Evolutionary conservation across 306 rosid species (phyloP).

Genomic region (Lotus japonicus): DNA sequence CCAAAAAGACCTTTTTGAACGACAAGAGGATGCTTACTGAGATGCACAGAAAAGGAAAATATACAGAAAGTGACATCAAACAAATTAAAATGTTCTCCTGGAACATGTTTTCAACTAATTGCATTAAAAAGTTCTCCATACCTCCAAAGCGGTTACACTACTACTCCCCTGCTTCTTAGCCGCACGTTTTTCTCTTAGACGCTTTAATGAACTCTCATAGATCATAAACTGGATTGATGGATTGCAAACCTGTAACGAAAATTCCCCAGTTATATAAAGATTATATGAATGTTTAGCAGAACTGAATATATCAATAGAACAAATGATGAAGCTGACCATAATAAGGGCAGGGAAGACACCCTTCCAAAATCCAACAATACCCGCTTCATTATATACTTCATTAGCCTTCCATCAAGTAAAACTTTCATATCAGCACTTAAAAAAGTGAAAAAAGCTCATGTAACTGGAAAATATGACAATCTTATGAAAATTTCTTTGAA

Average conservation of each 20-base stretch:
- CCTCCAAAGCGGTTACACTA: conserved; percentile 61
- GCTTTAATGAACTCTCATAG: conserved; percentile 65
- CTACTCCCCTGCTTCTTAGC: conserved; percentile 40
- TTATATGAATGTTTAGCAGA: background rate
- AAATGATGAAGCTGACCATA: conserved; percentile 48
- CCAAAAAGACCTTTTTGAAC: conserved; percentile 50
- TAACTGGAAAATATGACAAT: background rate
- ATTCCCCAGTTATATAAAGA: conserved; percentile 4
- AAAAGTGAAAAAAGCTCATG: background rate
- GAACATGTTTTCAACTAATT: conserved; percentile 5
- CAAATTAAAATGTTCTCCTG: conserved; percentile 3
- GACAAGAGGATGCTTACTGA: conserved; percentile 15
- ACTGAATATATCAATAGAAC: conserved; percentile 7
- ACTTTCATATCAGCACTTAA: conserved; percentile 7
- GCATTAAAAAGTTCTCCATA: conserved; percentile 20
- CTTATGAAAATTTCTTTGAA: background rate
- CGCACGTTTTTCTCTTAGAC: conserved; percentile 45
- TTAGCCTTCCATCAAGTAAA: conserved; percentile 38
- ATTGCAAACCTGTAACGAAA: conserved; percentile 62
- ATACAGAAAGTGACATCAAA: conserved; percentile 7
- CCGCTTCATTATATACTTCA: conserved; percentile 62
- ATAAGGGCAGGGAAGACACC: conserved; percentile 81
- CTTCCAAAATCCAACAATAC: conserved; percentile 76
- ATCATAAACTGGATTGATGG: conserved; percentile 86
- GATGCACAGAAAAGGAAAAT: conserved; percentile 4